These are phyloP conservation scores for Epichloe gansuensis DNA, from an alignment of 2,329 filamentous ascomycete genomes.

Conservation along the genomic window DNA sequence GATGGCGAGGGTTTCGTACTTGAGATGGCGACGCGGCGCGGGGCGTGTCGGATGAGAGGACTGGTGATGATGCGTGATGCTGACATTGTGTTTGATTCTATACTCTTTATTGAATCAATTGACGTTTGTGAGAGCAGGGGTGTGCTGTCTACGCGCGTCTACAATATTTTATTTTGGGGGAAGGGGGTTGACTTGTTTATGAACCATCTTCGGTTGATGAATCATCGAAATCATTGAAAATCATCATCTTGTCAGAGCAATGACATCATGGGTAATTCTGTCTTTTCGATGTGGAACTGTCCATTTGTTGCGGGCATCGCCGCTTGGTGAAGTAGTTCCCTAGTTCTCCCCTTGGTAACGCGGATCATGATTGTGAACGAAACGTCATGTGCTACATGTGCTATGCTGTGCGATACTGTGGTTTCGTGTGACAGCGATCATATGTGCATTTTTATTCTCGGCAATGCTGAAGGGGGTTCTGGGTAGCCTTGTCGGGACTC, in stretches of 20 bases:
- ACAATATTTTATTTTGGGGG: slow-evolving; percentile 10
- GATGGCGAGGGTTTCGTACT: background rate
- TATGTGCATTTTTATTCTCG: too few relatives aligned
- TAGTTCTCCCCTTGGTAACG: too few relatives aligned
- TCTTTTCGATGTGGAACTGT: background rate
- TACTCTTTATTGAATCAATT: too few relatives aligned
- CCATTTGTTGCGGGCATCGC: background rate
- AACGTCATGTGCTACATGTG: too few relatives aligned
- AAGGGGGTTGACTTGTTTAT: background rate
- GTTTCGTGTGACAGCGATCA: too few relatives aligned
- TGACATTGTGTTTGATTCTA: background rate
- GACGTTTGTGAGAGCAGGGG: too few relatives aligned
- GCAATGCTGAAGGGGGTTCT: too few relatives aligned
- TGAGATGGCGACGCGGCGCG: background rate
- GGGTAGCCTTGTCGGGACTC: too few relatives aligned
- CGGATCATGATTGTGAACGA: too few relatives aligned
- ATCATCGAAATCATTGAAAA: background rate
- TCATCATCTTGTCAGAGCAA: background rate
- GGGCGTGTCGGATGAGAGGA: slow-evolving; percentile 2
- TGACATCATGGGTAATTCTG: background rate
- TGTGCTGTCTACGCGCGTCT: too few relatives aligned
- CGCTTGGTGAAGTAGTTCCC: background rate
- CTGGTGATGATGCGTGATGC: slow-evolving; percentile 1
- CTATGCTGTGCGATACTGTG: too few relatives aligned
- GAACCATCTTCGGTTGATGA: background rate